Percentiles rank a stretch among this genome's conserved stretches.
Evolutionary conservation across 2,329 filamentous ascomycete genomes (phyloP).

Genomic region (Penicillium psychrosexuale): DNA sequence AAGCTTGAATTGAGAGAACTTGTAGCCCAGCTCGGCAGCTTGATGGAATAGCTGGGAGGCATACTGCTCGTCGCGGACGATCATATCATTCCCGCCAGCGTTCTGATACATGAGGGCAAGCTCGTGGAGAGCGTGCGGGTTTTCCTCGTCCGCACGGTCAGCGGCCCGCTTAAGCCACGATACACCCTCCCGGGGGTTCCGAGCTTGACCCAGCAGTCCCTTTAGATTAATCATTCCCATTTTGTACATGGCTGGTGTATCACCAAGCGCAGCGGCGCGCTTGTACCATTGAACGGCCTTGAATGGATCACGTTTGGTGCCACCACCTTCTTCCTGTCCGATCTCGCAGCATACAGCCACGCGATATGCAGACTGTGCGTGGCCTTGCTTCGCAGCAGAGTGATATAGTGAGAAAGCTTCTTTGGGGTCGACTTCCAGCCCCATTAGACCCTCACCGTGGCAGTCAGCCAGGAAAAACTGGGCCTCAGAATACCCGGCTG

Average conservation of each 20-base stretch:
- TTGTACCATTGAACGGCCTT: slow-evolving; percentile 99
- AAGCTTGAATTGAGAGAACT: slow-evolving; percentile 87
- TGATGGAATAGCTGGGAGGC: slow-evolving; percentile 78
- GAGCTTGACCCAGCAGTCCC: slow-evolving; percentile 81
- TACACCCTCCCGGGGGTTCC: slow-evolving; percentile 79
- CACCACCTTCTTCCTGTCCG: slow-evolving; percentile 88
- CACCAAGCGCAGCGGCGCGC: slow-evolving; percentile 82
- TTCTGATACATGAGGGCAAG: slow-evolving; percentile 62
- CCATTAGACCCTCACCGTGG: slow-evolving; percentile 76
- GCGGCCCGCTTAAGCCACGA: slow-evolving; percentile 92
- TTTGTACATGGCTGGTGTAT: slow-evolving; percentile 96
- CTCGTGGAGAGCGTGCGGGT: slow-evolving; percentile 93
- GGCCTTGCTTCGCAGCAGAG: slow-evolving; percentile 83
- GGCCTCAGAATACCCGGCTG: slow-evolving; percentile 71
- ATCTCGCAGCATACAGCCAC: slow-evolving; percentile 98
- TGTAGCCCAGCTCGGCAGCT: slow-evolving; percentile 86
- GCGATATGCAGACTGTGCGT: slow-evolving; percentile 83
- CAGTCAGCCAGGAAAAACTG: slow-evolving; percentile 94
- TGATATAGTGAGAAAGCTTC: slow-evolving; percentile 94
- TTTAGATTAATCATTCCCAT: slow-evolving; percentile 95
- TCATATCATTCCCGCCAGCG: slow-evolving; percentile 60
- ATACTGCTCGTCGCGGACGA: slow-evolving; percentile 78
- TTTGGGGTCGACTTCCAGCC: slow-evolving; percentile 76
- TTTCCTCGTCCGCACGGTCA: slow-evolving; percentile 80
- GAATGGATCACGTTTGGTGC: slow-evolving; percentile 81